Evolutionary conservation across 441 rosid genomes (phyloP), one percentile per base, ranked within the genome.

Genomic region (Erysimum cheiri): DNA sequence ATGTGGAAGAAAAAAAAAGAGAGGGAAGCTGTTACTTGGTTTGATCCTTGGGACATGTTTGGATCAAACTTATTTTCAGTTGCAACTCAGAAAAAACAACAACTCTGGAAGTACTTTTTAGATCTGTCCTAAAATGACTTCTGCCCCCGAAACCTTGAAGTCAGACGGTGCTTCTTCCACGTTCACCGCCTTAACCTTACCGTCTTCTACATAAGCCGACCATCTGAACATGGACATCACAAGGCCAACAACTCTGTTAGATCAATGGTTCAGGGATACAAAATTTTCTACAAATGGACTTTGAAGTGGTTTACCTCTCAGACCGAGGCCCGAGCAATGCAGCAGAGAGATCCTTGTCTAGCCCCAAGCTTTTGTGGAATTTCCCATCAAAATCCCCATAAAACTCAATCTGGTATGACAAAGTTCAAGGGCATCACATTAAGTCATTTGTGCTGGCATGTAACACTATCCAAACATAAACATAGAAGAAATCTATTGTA

Each of bases 251-350:
- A 47, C 32, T 32, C 4, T 4, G 28, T 69, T 31, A 64, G 67
- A 59, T 22, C 29, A 70, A 29, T n/a, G 43, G 39, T 70, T 24
- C 8, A 61, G 14, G 6, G 33, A 49, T 14, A 64, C 19, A n/a
- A 41, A 5, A 11, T 12, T 41, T 69, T 31, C 24, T 5, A 57
- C 6, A 39, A 26, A 13, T 49, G 32, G 40, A 24, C 6, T 40
- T 63, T 13, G 4, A 17, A 32, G 40, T 56, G 29, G 49, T 41
- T 44, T 71, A 93, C 97, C 98, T 89, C 74, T 87, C 75, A 46
- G 94, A 89, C 32, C 97, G 93, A 76, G 78, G 87, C 8, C 98
- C 98, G 9, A 93, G 98, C 83, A 93, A 82, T 65, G 96, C 97
- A 74, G 72, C 94, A 28, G 98, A 88, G 53, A 88, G 94, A 85